These are phyloP conservation scores for Tulasnella sp. DNA, from an alignment of 768 basidiomycete species.

Conservation along the genomic window DNA sequence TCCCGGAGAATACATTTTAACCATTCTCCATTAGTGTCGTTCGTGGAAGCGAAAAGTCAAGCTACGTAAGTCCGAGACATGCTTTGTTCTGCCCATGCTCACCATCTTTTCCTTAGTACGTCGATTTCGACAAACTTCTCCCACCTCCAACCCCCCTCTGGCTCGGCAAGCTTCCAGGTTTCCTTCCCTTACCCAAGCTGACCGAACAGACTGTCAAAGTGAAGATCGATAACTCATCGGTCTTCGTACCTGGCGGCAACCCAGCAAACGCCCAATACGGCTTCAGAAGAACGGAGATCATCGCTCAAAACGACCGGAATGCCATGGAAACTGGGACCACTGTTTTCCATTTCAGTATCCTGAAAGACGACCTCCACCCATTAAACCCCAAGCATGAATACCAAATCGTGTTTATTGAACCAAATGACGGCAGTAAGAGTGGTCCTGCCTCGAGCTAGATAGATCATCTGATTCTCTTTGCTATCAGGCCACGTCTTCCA, in stretches of 20 bases:
- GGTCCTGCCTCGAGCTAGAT: not conserved
- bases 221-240: constrained; percentile 45
- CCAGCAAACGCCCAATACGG: constrained; percentile 32
- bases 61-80: constrained; percentile 44
- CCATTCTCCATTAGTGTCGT: constrained; percentile 46
- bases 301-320: constrained; percentile 46
- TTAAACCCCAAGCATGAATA: constrained; percentile 32
- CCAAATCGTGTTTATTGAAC: constrained; percentile 54
- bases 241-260: constrained; percentile 33
- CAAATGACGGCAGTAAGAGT: constrained; percentile 46
- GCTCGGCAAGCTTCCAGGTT: constrained; percentile 36
- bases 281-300: constrained; percentile 46
- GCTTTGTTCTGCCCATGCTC: not conserved
- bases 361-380: constrained; percentile 23
- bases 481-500: constrained; percentile 52
- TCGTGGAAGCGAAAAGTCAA: constrained; percentile 52
- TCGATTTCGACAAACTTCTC: constrained; percentile 28
- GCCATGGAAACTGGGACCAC: constrained; percentile 29
- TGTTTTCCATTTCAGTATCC: constrained; percentile 32
- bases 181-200: constrained; percentile 32
- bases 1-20: not conserved
- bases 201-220: constrained; percentile 52
- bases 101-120: constrained; percentile 8
- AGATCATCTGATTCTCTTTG: not conserved
- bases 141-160: constrained; percentile 51